These are phyloP conservation scores for Salix arbutifolia DNA, from an alignment of 345 rosid genomes.

Conservation along the genomic window DNA sequence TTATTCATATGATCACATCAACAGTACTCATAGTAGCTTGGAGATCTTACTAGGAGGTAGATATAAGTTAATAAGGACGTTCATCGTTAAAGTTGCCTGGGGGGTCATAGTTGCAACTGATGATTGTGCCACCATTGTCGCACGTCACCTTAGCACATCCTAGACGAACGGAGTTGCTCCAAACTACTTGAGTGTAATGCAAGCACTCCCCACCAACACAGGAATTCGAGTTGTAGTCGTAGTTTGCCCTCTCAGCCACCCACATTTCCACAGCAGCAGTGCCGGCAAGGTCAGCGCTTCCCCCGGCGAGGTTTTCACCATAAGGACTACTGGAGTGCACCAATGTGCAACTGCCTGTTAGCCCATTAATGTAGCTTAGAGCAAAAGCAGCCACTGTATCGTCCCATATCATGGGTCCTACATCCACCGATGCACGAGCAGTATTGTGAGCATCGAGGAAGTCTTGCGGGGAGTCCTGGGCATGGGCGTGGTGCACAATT, in stretches of 20 bases:
- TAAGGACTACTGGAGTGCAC: slow-evolving; percentile 36
- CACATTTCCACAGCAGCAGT: slow-evolving; percentile 21
- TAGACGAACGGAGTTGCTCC: slow-evolving; percentile 6
- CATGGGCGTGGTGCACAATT: not conserved
- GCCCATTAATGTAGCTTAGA: slow-evolving; percentile 20
- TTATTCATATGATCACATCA: not conserved
- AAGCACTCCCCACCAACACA: slow-evolving; percentile 12
- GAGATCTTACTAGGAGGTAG: not conserved
- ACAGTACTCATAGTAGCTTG: not conserved
- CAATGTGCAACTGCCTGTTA: slow-evolving; percentile 23
- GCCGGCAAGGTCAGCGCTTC: slow-evolving; percentile 13
- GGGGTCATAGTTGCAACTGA: slow-evolving; percentile 32
- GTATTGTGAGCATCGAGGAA: slow-evolving; percentile 25
- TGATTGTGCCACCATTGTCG: slow-evolving; percentile 19
- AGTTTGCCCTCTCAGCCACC: slow-evolving; percentile 21
- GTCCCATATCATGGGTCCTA: slow-evolving; percentile 36
- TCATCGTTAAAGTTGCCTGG: not conserved
- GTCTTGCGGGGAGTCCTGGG: slow-evolving; percentile 23
- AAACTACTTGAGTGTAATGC: slow-evolving; percentile 38
- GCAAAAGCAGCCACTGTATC: slow-evolving; percentile 35
- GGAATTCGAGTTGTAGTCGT: slow-evolving; percentile 8
- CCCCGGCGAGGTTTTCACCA: slow-evolving; percentile 37
- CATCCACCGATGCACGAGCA: slow-evolving; percentile 21
- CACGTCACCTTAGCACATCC: slow-evolving; percentile 29
- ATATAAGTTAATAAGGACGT: slow-evolving; percentile 8